These are phyloP conservation scores for Haberlea rhodopensis DNA, from an alignment of 257 asterid genomes.

Conservation along the genomic window DNA sequence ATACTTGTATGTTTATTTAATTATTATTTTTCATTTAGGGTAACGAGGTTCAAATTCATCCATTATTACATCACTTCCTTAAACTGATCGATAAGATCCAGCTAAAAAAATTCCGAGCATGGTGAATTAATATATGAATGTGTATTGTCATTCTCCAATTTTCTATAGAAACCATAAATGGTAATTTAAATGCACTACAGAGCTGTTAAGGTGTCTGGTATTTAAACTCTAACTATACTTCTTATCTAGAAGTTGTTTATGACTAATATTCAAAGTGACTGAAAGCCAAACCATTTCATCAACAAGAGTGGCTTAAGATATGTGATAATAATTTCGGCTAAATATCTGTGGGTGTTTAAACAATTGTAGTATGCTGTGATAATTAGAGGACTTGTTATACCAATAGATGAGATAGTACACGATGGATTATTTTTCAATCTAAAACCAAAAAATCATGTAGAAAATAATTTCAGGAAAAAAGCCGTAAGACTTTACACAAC, in stretches of 20 bases:
- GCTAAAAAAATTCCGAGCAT: no score
- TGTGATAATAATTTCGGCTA: constrained; percentile 12
- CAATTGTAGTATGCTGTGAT: neutral
- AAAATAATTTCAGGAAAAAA: constrained; percentile 7
- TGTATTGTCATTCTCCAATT: no score
- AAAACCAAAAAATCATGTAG: neutral
- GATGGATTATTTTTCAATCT: neutral
- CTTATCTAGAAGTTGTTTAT: neutral
- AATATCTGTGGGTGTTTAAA: neutral
- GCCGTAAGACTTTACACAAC: neutral
- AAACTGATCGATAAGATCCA: no score
- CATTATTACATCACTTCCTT: no score
- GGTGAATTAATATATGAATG: no score
- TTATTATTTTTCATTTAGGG: constrained; percentile 19
- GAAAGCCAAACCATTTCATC: neutral
- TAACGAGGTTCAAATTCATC: constrained; percentile 15
- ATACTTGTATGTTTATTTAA: constrained; percentile 57
- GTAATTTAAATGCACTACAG: neutral
- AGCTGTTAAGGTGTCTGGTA: neutral
- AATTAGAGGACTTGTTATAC: constrained; percentile 14
- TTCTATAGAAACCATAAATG: no score
- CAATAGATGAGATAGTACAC: neutral
- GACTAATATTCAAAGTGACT: neutral
- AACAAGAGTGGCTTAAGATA: neutral
- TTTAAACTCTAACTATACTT: neutral